Evolutionary conservation across 371 early-diverging fungal genomes (phyloP), one percentile per base, ranked within the genome.

Genomic region (Capillidium heterosporum): DNA sequence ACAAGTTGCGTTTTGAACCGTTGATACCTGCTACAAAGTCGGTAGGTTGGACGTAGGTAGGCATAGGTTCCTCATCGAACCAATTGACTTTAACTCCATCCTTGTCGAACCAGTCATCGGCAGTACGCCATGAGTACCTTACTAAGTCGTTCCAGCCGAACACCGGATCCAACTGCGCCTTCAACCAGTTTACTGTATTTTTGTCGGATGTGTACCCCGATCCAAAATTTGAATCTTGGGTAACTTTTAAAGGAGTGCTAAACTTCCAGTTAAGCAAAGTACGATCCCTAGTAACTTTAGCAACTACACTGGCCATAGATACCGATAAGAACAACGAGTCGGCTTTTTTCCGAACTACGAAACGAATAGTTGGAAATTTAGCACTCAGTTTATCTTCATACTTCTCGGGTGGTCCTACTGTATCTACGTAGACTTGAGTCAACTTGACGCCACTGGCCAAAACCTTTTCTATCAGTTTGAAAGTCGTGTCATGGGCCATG

Each of bases 291-390:
- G 84, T 87, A 10, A 79, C 87, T 69, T 99, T 99, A 32, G 99
- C 99, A 62, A 89, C 83, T 44, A 99, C 98, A 77, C 91, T 89
- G 0, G 99, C 99, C 0, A 95, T 99, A 63, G 87, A 84, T n/a
- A 99, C 99, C 50, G 89, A 81, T 1, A 97, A 92, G 67, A 85
- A 99, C 51, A 85, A 72, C 13, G 82, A 69, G 74, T 99, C 99
- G 4, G 99, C 99, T 64, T 96, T 98, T 39, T 89, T 87, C 24
- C 93, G 84, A 2, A 99, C 91, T 0, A 76, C 77, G 43, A 96
- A 82, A 4, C 77, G 70, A 31, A 82, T 78, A 2, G 71, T 76
- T 1, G 89, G 91, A 62, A 91, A 89, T 29, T 76, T 59, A 1
- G 65, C 65, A 35, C 71, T 63, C 11, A 99, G 78, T 56, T 89